Conservation (phyloP, 805 yeast species). For the Candida cerambycidarum region DNA sequence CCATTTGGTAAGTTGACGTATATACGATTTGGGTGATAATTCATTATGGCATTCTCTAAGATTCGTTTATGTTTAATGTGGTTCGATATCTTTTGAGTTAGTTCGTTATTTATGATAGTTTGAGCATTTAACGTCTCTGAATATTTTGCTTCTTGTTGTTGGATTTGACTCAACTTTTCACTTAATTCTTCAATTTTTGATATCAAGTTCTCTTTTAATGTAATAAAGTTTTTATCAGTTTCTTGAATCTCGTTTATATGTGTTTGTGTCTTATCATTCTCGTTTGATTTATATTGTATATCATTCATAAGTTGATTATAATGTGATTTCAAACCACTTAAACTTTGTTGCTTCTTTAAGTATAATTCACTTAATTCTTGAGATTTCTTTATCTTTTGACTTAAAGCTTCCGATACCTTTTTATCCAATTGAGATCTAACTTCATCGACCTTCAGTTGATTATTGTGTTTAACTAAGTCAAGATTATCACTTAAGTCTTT, state of each 20-base stretch:
- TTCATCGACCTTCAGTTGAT: slow-evolving; percentile 18
- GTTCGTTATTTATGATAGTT: slow-evolving; percentile 15
- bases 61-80: slow-evolving; percentile 40
- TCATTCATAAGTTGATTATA: neutral
- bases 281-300: no score
- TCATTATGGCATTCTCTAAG: slow-evolving; percentile 50
- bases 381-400: slow-evolving; percentile 23
- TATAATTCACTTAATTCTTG: slow-evolving; percentile 7
- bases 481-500: slow-evolving; percentile 7
- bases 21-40: slow-evolving; percentile 27
- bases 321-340: neutral
- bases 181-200: slow-evolving; percentile 20
- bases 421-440: slow-evolving; percentile 25
- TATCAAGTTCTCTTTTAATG: slow-evolving; percentile 18
- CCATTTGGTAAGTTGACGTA: slow-evolving; percentile 16
- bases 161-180: neutral
- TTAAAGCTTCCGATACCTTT: slow-evolving; percentile 26
- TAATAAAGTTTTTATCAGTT: slow-evolving; percentile 19
- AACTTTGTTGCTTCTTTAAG: slow-evolving; percentile 1
- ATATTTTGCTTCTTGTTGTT: slow-evolving; percentile 12
- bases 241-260: slow-evolving; percentile 15
- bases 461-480: neutral
- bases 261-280: slow-evolving; percentile 8
- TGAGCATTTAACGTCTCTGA: neutral
- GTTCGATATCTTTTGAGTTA: slow-evolving; percentile 26